phyloP scores from a whole-genome alignment of 352 stramenopile species.

The Globisporangium alternatum region DNA sequence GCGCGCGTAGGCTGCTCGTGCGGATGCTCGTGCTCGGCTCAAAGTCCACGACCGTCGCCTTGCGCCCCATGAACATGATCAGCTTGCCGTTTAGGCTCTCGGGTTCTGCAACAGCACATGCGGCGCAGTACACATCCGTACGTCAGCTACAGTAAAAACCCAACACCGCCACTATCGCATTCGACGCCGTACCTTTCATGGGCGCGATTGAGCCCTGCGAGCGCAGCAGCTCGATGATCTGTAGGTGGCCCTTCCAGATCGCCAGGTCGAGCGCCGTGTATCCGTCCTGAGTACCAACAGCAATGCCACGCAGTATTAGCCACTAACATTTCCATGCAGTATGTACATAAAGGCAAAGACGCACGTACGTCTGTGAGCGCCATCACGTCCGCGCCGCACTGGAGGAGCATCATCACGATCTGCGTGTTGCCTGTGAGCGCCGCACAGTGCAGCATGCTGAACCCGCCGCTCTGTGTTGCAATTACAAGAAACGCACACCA shows the following conservation, averaged over 20 bases:
- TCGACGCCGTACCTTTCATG: slow-evolving; percentile 58
- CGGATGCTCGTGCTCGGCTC: slow-evolving; percentile 74
- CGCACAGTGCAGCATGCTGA: slow-evolving; percentile 81
- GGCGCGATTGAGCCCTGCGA: slow-evolving; percentile 77
- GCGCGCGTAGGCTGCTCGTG: slow-evolving; percentile 65
- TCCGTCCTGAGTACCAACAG: slow-evolving; percentile 41
- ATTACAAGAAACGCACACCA: not conserved
- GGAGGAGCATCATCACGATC: slow-evolving; percentile 86
- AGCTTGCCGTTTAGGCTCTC: slow-evolving; percentile 77
- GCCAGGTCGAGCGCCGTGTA: slow-evolving; percentile 80
- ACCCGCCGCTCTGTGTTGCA: slow-evolving; percentile 53
- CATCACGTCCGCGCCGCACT: slow-evolving; percentile 72
- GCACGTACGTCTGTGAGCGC: slow-evolving; percentile 72
- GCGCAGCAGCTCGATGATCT: slow-evolving; percentile 81
- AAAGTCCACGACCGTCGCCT: slow-evolving; percentile 80
- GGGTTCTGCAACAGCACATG: slow-evolving; percentile 38
- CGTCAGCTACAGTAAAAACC: not conserved
- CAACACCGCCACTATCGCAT: not conserved
- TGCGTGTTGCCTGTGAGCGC: slow-evolving; percentile 75
- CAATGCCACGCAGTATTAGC: slow-evolving; percentile 6
- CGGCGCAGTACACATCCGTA: not conserved
- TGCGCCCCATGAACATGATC: slow-evolving; percentile 64
- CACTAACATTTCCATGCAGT: not conserved
- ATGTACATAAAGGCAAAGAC: not conserved
- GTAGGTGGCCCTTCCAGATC: slow-evolving; percentile 77